These are phyloP conservation scores for Mrakia frigida DNA, from an alignment of 768 basidiomycete species.

Conservation along the genomic window DNA sequence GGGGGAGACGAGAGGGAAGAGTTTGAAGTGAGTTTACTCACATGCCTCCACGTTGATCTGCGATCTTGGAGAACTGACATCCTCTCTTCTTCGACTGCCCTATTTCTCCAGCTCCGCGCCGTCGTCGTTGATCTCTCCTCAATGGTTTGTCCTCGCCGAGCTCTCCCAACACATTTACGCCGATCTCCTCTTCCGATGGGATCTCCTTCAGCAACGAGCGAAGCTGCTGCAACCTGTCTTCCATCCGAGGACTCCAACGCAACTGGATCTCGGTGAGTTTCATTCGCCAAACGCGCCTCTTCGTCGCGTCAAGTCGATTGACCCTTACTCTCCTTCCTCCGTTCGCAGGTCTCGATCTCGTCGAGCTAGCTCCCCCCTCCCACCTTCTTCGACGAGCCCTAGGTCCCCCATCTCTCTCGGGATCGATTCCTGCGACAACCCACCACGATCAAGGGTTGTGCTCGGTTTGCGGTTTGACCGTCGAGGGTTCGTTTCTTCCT, in stretches of 20 bases:
- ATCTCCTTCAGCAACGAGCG: conserved; percentile 61
- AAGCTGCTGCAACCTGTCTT: conserved; percentile 60
- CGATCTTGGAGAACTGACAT: background rate
- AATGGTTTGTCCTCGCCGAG: conserved; percentile 39
- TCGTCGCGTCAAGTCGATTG: background rate
- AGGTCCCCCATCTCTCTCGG: background rate
- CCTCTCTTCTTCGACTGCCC: background rate
- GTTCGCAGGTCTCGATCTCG: too few species aligned
- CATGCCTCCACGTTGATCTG: background rate
- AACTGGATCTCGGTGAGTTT: background rate
- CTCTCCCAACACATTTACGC: conserved; percentile 65
- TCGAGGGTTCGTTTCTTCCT: background rate
- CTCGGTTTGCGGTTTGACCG: background rate
- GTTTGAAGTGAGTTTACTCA: background rate
- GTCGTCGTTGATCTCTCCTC: conserved; percentile 42
- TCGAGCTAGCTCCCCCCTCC: background rate
- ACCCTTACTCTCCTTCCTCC: background rate
- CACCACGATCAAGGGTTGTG: background rate
- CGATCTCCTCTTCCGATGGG: conserved; percentile 70
- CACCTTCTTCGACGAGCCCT: background rate
- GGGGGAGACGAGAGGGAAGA: conserved; percentile 5
- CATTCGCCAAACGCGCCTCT: background rate
- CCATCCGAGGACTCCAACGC: conserved; percentile 25
- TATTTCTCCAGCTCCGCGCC: conserved; percentile 27
- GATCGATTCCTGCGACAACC: background rate